Evolutionary conservation across 768 basidiomycete species (phyloP), one percentile per base, ranked within the genome.

Genomic region (Pholiota conissans): DNA sequence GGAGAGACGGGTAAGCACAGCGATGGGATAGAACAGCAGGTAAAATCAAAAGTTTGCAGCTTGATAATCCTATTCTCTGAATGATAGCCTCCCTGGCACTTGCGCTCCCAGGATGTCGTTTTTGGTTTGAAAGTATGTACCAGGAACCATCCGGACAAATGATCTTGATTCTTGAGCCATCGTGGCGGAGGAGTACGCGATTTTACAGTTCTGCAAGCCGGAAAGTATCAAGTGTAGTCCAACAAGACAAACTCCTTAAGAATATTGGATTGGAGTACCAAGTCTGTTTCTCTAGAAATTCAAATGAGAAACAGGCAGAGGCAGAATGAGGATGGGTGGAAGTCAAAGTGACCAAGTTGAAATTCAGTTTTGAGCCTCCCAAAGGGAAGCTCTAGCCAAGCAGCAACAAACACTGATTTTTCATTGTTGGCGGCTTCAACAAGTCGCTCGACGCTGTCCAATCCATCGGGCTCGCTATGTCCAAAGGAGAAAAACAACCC

Each of bases 381-480:
- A n/a, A n/a, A n/a, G 4, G 20, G 50, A 54, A 55, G 55, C 53
- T 51, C 8, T 29, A 52, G 57, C 30, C 66, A 67, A 65, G 24
- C 50, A 65, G 8, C 1, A 20, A 35, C 64, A 65, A 65, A 67
- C 56, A 56, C 58, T 24, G 52, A 64, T 61, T 65, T 65, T 61
- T 62, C 40, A 55, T 29, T 34, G 28, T n/a, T n/a, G 39, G 45
- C 40, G 27, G 26, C 42, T 39, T 27, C n/a, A n/a, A n/a, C n/a
- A n/a, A 26, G 40, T 40, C 18, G 32, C 28, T 50, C 20, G 52
- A 48, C 51, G 49, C 26, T 45, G 56, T 59, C 48, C 56, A 51
- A 30, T 34, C 55, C 50, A 42, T 26, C 35, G 22, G 37, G 55
- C 37, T 57, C 59, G 55, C 58, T 47, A 85, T 84, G 84, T 67